A percentile compares a stretch with the other conserved stretches of the same genome.
Evolutionary conservation across 495 filamentous ascomycete species (phyloP).

Genomic region (Hypomontagnella submonticulosa): DNA sequence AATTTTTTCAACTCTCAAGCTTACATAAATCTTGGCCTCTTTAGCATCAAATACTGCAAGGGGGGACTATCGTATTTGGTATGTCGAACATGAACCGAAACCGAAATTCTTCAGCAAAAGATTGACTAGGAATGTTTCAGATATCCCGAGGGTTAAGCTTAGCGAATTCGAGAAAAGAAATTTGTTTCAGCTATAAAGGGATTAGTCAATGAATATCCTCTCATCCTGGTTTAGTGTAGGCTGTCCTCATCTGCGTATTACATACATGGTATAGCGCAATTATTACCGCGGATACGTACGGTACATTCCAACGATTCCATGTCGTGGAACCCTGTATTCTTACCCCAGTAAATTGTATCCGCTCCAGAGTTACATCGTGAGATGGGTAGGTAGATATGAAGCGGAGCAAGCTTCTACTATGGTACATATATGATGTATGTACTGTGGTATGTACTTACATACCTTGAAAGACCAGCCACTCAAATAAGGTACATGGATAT

Average conservation of each 20-base stretch:
- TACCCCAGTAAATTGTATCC: constrained; percentile 34
- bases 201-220: constrained; percentile 6
- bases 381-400: constrained; percentile 29
- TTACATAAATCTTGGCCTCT: too few relatives aligned
- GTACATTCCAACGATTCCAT: constrained; percentile 2
- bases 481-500: constrained; percentile 20
- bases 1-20: not conserved
- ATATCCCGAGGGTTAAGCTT: constrained; percentile 16
- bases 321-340: constrained; percentile 4
- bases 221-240: not conserved
- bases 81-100: constrained; percentile 18
- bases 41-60: too few relatives aligned
- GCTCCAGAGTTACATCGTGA: constrained; percentile 38
- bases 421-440: too few relatives aligned
- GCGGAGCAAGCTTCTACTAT: constrained; percentile 8
- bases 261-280: constrained; percentile 4
- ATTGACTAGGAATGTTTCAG: constrained; percentile 31
- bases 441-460: too few relatives aligned
- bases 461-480: constrained; percentile 24
- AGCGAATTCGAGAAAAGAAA: constrained; percentile 13
- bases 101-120: constrained; percentile 11
- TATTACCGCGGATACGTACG: constrained; percentile 2
- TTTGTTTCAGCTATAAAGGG: constrained; percentile 23
- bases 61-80: constrained; percentile 4
- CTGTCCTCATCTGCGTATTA: not conserved